Conservation (phyloP, 768 basidiomycete species). For the Lactarius quietus region DNA sequence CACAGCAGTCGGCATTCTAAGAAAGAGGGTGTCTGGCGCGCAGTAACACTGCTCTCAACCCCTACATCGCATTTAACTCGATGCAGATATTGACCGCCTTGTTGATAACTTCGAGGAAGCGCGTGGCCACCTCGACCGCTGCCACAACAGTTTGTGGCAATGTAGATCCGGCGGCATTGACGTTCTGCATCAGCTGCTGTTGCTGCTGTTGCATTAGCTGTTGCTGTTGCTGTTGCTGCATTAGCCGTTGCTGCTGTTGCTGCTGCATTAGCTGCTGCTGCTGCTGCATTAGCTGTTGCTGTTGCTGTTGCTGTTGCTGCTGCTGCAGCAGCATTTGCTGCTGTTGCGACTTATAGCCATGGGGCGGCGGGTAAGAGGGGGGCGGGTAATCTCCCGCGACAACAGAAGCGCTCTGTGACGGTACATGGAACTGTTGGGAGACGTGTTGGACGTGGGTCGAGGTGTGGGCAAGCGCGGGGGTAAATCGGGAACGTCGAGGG, state of each 20-base stretch:
- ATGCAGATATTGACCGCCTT: slow-evolving; percentile 14
- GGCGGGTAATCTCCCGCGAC: not conserved
- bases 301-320: not conserved
- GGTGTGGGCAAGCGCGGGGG: not conserved
- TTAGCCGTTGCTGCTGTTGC: not conserved
- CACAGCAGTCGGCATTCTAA: slow-evolving; percentile 3
- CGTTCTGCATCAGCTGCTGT: not conserved
- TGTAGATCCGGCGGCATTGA: not conserved
- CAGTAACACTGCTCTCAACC: not conserved
- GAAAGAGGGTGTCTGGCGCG: not conserved
- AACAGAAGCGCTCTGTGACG: not conserved
- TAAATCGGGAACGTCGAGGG: not conserved
- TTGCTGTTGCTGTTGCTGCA: not conserved
- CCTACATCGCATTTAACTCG: slow-evolving; percentile 6
- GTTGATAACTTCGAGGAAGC: slow-evolving; percentile 16
- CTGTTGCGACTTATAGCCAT: not conserved
- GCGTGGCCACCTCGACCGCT: slow-evolving; percentile 2
- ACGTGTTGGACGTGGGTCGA: not conserved
- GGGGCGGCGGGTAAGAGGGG: slow-evolving; percentile 5
- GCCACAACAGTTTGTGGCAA: not conserved
- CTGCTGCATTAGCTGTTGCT: not conserved
- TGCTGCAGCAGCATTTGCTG: not conserved
- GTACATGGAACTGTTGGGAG: not conserved
- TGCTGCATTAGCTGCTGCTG: not conserved
- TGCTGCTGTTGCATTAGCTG: slow-evolving; percentile 1